Evolutionary conservation across 208 protist species (phyloP).

Genomic region (Naegleria lovaniensis): DNA sequence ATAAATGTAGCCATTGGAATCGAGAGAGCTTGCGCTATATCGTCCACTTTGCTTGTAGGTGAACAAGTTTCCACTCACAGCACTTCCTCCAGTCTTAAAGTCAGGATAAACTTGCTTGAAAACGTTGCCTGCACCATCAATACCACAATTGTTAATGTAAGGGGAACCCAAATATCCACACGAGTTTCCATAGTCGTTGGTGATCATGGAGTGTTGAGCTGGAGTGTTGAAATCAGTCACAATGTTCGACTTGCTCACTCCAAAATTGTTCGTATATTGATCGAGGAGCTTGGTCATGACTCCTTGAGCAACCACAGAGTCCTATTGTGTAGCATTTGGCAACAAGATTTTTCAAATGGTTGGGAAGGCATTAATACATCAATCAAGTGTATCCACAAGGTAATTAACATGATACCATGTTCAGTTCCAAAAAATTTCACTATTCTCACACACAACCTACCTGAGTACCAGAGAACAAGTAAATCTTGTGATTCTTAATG

Average conservation of each 20-base stretch:
- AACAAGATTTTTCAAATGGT: too few species aligned
- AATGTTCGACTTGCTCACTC: not conserved
- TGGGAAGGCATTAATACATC: too few species aligned
- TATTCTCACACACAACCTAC: too few species aligned
- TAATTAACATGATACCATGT: too few species aligned
- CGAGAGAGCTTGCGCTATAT: not conserved
- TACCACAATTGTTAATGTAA: conserved; percentile 47
- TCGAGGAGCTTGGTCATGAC: conserved; percentile 7
- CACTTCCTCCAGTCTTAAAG: not conserved
- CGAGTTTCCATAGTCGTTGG: conserved; percentile 24
- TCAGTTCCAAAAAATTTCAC: too few species aligned
- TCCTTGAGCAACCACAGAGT: conserved; percentile 24
- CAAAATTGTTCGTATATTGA: not conserved
- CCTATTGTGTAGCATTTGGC: not conserved
- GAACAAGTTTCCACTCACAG: not conserved
- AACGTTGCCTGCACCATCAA: conserved; percentile 32
- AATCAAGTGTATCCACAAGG: too few species aligned
- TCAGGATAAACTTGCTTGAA: conserved; percentile 30
- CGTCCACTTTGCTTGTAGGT: not conserved
- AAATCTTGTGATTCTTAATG: conserved; percentile 22
- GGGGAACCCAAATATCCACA: conserved; percentile 31
- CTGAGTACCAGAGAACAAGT: conserved; percentile 24
- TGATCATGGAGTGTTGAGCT: conserved; percentile 36
- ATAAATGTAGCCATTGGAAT: conserved; percentile 21
- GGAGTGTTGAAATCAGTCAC: conserved; percentile 26